Percentiles rank a stretch among this genome's conserved stretches.
These are phyloP conservation scores for Phaeosphaeria sp. DNA, from an alignment of 2,329 filamentous ascomycete genomes.

Conservation along the genomic window DNA sequence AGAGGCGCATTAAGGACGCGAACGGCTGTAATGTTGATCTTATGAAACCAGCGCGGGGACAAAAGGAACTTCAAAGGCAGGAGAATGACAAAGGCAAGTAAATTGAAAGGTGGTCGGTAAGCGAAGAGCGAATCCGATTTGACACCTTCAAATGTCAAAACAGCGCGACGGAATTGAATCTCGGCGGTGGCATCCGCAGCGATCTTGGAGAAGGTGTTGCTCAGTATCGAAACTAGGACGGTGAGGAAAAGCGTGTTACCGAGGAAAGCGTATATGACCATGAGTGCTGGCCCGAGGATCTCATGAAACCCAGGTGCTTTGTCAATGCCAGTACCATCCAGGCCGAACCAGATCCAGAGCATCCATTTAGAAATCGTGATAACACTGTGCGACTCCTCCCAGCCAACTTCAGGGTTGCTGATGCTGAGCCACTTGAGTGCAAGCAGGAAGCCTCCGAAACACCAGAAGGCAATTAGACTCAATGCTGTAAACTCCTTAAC, in stretches of 20 bases:
- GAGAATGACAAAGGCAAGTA: constrained; percentile 75
- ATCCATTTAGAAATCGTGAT: constrained; percentile 87
- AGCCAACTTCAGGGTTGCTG: constrained; percentile 40
- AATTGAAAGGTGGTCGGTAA: constrained; percentile 83
- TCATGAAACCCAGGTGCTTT: constrained; percentile 74
- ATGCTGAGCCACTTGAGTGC: constrained; percentile 77
- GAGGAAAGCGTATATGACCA: constrained; percentile 84
- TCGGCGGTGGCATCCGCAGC: constrained; percentile 80
- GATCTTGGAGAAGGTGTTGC: constrained; percentile 82
- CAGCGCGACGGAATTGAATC: constrained; percentile 80
- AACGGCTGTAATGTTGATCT: constrained; percentile 81
- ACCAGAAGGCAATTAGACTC: constrained; percentile 78
- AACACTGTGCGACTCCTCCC: constrained; percentile 56
- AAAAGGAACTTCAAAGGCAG: constrained; percentile 80
- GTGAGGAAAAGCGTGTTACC: constrained; percentile 90
- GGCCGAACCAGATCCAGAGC: constrained; percentile 91
- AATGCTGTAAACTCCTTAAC: constrained; percentile 84
- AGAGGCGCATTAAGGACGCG: constrained; percentile 77
- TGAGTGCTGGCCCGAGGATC: constrained; percentile 78
- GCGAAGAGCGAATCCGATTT: constrained; percentile 84
- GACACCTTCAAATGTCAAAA: constrained; percentile 83
- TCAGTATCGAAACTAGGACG: constrained; percentile 85
- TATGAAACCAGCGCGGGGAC: constrained; percentile 86
- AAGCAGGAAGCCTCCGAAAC: constrained; percentile 80
- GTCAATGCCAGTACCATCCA: constrained; percentile 70